Percentiles rank a stretch among this genome's conserved stretches.
These are phyloP conservation scores for Mariannaea sp. DNA, from an alignment of 2,329 filamentous ascomycete species.

Conservation along the genomic window DNA sequence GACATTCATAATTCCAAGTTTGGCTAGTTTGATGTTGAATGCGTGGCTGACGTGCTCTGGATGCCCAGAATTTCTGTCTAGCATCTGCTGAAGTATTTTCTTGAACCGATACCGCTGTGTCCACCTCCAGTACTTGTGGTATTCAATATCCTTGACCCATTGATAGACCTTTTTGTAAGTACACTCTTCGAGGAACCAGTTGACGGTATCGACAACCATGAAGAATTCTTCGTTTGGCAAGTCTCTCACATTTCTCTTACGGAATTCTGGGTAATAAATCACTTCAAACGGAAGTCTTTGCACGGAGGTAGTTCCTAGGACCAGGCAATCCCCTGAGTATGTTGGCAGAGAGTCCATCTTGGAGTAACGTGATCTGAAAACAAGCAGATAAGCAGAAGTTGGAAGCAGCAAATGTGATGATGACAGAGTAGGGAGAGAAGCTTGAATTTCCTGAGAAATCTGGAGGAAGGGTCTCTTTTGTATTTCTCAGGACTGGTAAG, in stretches of 20 bases:
- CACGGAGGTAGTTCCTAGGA: not conserved
- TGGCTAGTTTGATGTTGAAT: not conserved
- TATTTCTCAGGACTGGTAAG: too few relatives aligned
- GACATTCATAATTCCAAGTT: not conserved
- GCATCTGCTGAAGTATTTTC: not conserved
- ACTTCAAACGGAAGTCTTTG: not conserved
- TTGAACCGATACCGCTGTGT: not conserved
- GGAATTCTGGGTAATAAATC: not conserved
- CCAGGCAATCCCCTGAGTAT: not conserved
- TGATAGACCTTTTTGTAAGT: not conserved
- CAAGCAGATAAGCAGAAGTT: too few relatives aligned
- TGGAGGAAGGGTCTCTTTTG: too few relatives aligned
- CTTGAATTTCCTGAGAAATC: too few relatives aligned
- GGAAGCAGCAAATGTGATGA: too few relatives aligned
- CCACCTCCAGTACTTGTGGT: not conserved
- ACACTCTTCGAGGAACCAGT: not conserved
- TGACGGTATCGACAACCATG: not conserved
- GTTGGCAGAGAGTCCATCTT: too few relatives aligned
- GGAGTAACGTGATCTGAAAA: too few relatives aligned
- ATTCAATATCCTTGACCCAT: not conserved
- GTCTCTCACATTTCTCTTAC: not conserved
- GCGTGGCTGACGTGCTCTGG: not conserved
- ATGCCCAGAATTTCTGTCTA: too few relatives aligned
- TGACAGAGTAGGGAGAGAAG: too few relatives aligned
- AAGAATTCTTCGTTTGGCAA: not conserved